A percentile compares a stretch with the other conserved stretches of the same genome.
Conservation (phyloP, 2,329 filamentous ascomycete species). For the Fonsecaea monophora region DNA sequence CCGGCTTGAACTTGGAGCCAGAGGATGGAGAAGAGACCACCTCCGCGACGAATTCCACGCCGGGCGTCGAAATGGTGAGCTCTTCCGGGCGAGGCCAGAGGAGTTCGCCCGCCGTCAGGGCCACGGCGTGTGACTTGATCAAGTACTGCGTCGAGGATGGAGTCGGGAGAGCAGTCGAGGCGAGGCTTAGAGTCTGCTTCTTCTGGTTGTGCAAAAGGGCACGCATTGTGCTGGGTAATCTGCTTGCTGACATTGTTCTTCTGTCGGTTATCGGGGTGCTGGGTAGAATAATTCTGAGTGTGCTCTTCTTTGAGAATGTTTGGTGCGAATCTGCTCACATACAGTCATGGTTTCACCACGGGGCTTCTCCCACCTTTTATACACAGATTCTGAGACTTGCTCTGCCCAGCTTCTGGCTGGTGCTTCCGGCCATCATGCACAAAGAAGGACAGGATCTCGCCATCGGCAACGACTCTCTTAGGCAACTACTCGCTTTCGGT, state of each 20-base stretch:
- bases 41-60: constrained; percentile 52
- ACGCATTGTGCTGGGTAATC: constrained; percentile 30
- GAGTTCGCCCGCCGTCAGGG: constrained; percentile 53
- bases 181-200: constrained; percentile 32
- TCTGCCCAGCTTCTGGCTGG: background rate
- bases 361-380: background rate
- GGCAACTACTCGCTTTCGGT: background rate
- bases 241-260: constrained; percentile 22
- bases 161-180: constrained; percentile 39
- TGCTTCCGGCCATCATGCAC: background rate
- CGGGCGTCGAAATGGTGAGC: constrained; percentile 46
- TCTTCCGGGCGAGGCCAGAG: constrained; percentile 48
- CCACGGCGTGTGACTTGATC: constrained; percentile 49
- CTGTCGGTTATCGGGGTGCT: background rate
- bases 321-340: background rate
- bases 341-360: background rate
- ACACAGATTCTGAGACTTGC: background rate
- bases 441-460: background rate
- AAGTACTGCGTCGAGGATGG: constrained; percentile 46
- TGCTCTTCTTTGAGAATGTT: background rate
- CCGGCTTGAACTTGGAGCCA: constrained; percentile 48
- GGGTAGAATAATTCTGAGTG: background rate
- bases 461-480: background rate
- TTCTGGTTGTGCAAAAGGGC: constrained; percentile 32
- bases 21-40: constrained; percentile 46